Base-by-base conservation (phyloP, 2,329 filamentous ascomycete genomes). In the Dactylellina cionopaga region DNA sequence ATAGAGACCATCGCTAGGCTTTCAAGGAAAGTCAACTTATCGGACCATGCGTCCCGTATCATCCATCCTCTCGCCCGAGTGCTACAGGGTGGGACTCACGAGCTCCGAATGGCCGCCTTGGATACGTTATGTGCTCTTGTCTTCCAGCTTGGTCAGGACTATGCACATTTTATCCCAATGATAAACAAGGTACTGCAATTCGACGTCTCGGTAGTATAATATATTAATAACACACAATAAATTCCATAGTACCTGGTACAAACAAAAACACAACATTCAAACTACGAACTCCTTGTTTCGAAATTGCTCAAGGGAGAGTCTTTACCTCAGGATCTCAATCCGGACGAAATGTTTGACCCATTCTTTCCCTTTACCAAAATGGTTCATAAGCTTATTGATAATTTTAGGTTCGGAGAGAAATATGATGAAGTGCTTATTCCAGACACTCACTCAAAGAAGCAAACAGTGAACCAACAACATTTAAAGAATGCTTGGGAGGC, bases 401-500 rank as follows among this genome's bases (percentile, higher is more conserved):
- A 19, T 10, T 15, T 43, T 72, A 75, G 74, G 73, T 96, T 95
- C 76, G 85, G 88, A 5, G 89, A 92, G 75, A 87, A 90, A 59
- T 84, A 88, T 5, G 92, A 96, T 76, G 95, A 98, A 74, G 85
- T 89, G 2, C 87, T 89, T 4, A 90, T 92, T 77, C 88, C 91
- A 0, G 94, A 98, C 75, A 90, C 96, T 44, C 88, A 89, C 1
- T 91, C 90, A 10, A 97, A 96, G 84, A 98, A 98, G 81, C 85
- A 98, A 31, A 92, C 96, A 74, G 94, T 98, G 80, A 99, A 99
- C 76, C 92, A 96, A 54, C 93, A 98, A 75, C 96, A 99, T 83
- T 84, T 99, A 19, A 97, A 98, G 81, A 90, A 90, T 75, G 95
- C 96, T 0, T 99, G 95, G 95, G 95, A 98, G 77, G 95, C 96